Percentiles rank a stretch among this genome's conserved stretches.
These are phyloP conservation scores for Pachysandra terminalis DNA, from an alignment of 164 flowering plant species.

Conservation along the genomic window DNA sequence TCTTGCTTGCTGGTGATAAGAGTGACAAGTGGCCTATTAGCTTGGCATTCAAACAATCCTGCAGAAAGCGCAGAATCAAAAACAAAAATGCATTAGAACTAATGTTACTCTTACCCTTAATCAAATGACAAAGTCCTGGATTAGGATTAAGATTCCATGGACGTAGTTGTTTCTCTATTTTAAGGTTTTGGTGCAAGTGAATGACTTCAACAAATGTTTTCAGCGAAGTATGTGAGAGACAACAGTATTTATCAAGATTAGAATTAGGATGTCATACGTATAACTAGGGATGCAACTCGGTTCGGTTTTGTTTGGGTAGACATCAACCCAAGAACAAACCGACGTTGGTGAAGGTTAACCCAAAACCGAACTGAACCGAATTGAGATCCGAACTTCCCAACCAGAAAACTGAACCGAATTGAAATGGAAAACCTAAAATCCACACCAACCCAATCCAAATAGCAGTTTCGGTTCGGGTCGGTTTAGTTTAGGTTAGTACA, in stretches of 20 bases:
- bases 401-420: too few species aligned
- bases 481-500: too few species aligned
- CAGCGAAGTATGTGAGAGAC: neutral
- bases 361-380: too few species aligned
- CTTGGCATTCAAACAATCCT: conserved; percentile 22
- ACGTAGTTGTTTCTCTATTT: neutral
- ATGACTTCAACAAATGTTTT: neutral
- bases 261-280: neutral
- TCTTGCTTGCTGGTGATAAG: conserved; percentile 12
- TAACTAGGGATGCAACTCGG: too few species aligned
- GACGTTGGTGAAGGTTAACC: too few species aligned
- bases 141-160: neutral
- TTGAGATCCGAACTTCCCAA: too few species aligned
- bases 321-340: too few species aligned
- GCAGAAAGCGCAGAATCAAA: conserved; percentile 16
- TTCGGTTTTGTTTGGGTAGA: too few species aligned
- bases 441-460: too few species aligned
- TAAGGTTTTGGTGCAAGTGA: neutral
- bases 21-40: neutral
- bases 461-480: too few species aligned
- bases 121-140: neutral
- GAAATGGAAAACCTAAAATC: too few species aligned
- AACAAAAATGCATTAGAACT: neutral
- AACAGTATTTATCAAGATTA: too few species aligned
- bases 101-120: neutral